Base-by-base conservation (phyloP, 805 yeast species). In the Saccharomycopsis oosterbeekiorum region DNA sequence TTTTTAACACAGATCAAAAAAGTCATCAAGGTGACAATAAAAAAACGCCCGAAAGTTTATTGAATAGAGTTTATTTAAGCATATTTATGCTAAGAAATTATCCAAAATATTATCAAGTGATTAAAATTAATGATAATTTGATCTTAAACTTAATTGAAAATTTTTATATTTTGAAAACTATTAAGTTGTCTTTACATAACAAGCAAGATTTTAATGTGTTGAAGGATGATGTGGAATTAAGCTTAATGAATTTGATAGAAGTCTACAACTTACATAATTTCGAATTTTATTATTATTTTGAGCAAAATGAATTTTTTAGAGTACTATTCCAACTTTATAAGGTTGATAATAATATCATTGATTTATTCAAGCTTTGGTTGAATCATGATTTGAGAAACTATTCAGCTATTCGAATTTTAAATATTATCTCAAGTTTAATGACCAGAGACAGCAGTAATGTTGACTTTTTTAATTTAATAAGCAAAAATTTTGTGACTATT, bases 31-130 rank as follows among this genome's bases (percentile, higher is more conserved):
- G 41, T 14, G 12, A 37, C 9, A 12, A 37, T 37, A 37, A 37
- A 12, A 37, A 37, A 5, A 12, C 12, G 15, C 4, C 29, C 1
- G 71, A 76, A 53, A 68, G 72, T 5, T 61, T 65, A 0, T 62
- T 62, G 5, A 76, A 74, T 42, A 65, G 66, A 15, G 64, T 71
- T 50, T 71, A 75, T 58, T 70, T 89, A 57, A 78, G 89, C 1
- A 80, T 89, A 2, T 94, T 93, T 68, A 71, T 93, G 40, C 88
- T 93, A 0, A 73, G 93, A 62, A 92, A 88, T 68, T 83, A 85
- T 64, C 86, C 97, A 1, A 94, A 93, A 69, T 93, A 88, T 70
- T 77, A 82, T 12, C 99, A 93, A 71, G 92, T 89, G 64, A 78
- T 93, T 11, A 77, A 89, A 54, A 70, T 94, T 1, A 80, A 91